These are phyloP conservation scores for Lyophyllum atratum DNA, from an alignment of 768 basidiomycete species.

Conservation along the genomic window DNA sequence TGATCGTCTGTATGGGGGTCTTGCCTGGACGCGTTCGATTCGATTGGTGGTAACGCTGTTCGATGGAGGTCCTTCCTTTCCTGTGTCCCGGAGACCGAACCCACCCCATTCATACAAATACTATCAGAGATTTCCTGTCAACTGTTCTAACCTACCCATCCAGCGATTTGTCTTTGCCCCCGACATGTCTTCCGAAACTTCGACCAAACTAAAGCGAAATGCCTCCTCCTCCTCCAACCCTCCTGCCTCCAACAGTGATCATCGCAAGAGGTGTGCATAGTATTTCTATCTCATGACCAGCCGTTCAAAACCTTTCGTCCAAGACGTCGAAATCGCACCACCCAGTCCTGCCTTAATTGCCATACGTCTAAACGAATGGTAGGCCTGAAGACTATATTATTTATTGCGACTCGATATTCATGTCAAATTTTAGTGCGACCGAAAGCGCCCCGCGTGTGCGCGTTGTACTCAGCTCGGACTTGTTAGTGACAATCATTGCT, in stretches of 20 bases:
- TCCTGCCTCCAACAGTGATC: conserved; percentile 48
- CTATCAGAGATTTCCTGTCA: conserved; percentile 14
- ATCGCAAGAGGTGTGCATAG: conserved; percentile 48
- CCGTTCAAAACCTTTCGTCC: background rate
- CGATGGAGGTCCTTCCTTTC: conserved; percentile 18
- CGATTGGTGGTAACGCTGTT: conserved; percentile 13
- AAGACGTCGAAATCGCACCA: conserved; percentile 69
- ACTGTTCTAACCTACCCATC: conserved; percentile 17
- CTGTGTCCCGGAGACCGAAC: conserved; percentile 23
- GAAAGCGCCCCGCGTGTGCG: conserved; percentile 51
- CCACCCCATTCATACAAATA: conserved; percentile 26
- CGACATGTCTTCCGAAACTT: conserved; percentile 32
- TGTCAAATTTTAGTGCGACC: conserved; percentile 40
- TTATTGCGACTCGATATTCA: background rate
- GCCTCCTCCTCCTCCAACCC: conserved; percentile 28
- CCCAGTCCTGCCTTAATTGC: conserved; percentile 73
- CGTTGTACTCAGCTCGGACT: conserved; percentile 53
- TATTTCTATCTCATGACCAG: background rate
- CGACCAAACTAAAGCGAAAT: conserved; percentile 29
- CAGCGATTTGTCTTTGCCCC: conserved; percentile 7
- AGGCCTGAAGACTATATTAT: conserved; percentile 13
- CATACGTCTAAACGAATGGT: conserved; percentile 78
- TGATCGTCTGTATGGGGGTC: conserved; percentile 20
- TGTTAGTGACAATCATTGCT: conserved; percentile 26
- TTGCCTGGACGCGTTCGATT: conserved; percentile 24